Conservation (phyloP, 345 rosid genomes). For the Dipteronia dyeriana region DNA sequence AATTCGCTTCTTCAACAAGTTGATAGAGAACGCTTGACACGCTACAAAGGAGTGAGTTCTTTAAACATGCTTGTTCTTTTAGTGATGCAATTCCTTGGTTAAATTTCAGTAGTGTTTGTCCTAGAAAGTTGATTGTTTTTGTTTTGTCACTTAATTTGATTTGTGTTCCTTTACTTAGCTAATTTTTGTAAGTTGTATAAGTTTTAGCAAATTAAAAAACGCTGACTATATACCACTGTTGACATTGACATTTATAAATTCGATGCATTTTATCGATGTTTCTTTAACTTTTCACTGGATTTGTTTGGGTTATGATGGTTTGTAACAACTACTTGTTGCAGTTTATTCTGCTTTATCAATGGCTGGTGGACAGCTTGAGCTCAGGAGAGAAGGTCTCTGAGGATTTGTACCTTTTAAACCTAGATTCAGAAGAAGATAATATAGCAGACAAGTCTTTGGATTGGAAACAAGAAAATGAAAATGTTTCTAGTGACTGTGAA, state of each 20-base stretch:
- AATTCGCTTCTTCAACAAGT: constrained; percentile 46
- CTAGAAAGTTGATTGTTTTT: background rate
- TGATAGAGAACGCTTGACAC: constrained; percentile 35
- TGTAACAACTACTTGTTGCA: constrained; percentile 28
- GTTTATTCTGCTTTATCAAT: constrained; percentile 66
- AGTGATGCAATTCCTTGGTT: background rate
- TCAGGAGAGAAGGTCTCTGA: constrained; percentile 66
- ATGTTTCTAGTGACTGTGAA: constrained; percentile 33
- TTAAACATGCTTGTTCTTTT: background rate
- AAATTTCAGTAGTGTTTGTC: background rate
- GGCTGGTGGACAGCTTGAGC: constrained; percentile 86
- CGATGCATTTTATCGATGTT: background rate
- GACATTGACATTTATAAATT: background rate
- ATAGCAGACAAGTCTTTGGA: constrained; percentile 33
- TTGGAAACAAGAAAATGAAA: constrained; percentile 20
- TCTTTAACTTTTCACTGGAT: background rate
- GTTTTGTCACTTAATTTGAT: background rate
- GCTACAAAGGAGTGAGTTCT: constrained; percentile 62
- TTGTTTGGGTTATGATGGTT: background rate
- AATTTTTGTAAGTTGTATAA: background rate
- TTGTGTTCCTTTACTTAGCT: constrained; percentile 1
- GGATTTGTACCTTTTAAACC: constrained; percentile 51
- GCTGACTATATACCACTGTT: background rate
- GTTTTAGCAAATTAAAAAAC: background rate
- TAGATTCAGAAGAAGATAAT: constrained; percentile 36